Conservation (phyloP, 148 eudicot genomes). For the Fallopia convolvulus region DNA sequence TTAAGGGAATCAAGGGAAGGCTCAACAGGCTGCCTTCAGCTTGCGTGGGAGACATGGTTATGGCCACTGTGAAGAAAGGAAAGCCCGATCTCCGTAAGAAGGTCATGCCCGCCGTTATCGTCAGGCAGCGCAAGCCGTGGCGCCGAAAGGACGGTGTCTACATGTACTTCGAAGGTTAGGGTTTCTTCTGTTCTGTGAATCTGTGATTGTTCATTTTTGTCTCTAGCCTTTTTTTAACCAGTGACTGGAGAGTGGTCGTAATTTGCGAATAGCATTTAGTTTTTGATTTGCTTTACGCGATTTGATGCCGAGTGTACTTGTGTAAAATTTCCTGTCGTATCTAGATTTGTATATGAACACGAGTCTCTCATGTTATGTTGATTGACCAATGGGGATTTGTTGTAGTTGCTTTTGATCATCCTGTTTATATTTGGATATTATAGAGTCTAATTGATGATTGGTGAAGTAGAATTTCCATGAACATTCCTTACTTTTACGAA, state of each 20-base stretch:
- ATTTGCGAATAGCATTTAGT: neutral
- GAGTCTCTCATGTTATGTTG: neutral
- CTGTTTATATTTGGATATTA: neutral
- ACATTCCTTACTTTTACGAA: neutral
- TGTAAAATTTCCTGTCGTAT: neutral
- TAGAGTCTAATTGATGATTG: neutral
- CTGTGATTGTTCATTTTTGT: neutral
- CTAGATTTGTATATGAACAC: too few species aligned
- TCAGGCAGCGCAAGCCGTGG: slow-evolving; percentile 15
- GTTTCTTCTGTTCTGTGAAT: neutral
- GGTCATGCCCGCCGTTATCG: slow-evolving; percentile 13
- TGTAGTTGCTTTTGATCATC: neutral
- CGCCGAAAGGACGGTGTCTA: slow-evolving; percentile 16
- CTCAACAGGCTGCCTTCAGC: slow-evolving; percentile 12
- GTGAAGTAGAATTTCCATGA: neutral
- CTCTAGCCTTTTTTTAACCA: neutral
- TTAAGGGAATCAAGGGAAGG: slow-evolving; percentile 13
- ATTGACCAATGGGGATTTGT: neutral
- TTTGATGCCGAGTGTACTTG: neutral
- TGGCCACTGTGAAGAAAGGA: slow-evolving; percentile 13
- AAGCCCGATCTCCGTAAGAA: slow-evolving; percentile 14
- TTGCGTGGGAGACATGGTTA: slow-evolving; percentile 14
- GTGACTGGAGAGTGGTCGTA: neutral
- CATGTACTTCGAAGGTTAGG: slow-evolving; percentile 15
- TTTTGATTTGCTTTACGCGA: neutral